phyloP scores from a whole-genome alignment of 345 rosid species.

The Euphorbia pulcherrima region DNA sequence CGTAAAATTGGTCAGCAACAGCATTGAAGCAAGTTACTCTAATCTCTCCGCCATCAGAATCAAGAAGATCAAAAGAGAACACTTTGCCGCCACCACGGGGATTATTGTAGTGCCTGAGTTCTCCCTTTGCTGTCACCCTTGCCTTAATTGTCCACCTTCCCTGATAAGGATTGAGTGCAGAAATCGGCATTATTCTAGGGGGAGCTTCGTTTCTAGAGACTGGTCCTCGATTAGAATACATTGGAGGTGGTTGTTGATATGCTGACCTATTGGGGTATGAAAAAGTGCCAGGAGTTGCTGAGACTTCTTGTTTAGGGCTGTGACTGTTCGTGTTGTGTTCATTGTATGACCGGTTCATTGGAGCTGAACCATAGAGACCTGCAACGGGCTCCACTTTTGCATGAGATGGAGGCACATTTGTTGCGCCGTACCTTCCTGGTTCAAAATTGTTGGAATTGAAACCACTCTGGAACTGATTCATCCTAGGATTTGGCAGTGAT shows the following conservation, averaged over 20 bases:
- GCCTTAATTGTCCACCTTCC: constrained; percentile 92
- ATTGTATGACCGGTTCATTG: constrained; percentile 29
- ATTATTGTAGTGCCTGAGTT: constrained; percentile 65
- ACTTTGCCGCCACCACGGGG: constrained; percentile 85
- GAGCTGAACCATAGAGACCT: constrained; percentile 32
- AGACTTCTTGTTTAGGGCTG: constrained; percentile 39
- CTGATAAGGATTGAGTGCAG: constrained; percentile 85
- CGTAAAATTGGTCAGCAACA: constrained; percentile 73
- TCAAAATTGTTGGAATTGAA: constrained; percentile 30
- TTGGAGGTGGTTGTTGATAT: constrained; percentile 54
- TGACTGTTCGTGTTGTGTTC: constrained; percentile 35
- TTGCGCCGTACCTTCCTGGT: constrained; percentile 33
- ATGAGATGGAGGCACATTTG: constrained; percentile 31
- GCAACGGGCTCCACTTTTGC: constrained; percentile 36
- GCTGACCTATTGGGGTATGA: constrained; percentile 31
- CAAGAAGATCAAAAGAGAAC: constrained; percentile 86
- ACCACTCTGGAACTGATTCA: constrained; percentile 27
- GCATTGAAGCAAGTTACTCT: constrained; percentile 88
- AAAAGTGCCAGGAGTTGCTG: constrained; percentile 33
- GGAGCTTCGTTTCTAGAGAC: constrained; percentile 66
- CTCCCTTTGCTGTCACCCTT: constrained; percentile 76
- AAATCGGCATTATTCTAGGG: constrained; percentile 64
- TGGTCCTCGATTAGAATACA: constrained; percentile 68
- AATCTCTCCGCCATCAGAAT: constrained; percentile 87
- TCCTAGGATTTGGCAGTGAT: constrained; percentile 36